These are phyloP conservation scores for Termitomyces sp. DNA, from an alignment of 768 basidiomycete genomes.

Conservation along the genomic window DNA sequence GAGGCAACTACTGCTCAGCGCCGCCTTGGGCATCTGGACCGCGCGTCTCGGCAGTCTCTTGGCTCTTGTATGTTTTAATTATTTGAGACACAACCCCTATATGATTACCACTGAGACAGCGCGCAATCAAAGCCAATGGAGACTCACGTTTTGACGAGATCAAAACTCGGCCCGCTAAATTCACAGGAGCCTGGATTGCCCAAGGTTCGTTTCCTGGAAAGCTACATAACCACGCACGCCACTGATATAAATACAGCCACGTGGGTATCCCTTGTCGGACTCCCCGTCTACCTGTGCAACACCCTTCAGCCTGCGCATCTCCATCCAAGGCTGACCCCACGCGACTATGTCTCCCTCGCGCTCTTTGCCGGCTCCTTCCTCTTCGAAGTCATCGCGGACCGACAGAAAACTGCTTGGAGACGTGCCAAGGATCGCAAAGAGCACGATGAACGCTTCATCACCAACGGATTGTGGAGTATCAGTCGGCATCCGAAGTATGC, in stretches of 20 bases:
- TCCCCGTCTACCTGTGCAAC: background rate
- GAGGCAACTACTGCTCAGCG: background rate
- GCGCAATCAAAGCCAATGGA: background rate
- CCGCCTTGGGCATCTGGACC: background rate
- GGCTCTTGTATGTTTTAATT: background rate
- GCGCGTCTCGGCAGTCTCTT: background rate
- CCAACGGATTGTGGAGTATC: slow-evolving; percentile 59
- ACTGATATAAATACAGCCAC: background rate
- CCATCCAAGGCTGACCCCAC: background rate
- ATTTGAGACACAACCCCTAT: background rate
- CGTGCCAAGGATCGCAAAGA: slow-evolving; percentile 51
- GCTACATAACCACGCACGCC: no score
- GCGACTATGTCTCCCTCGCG: background rate
- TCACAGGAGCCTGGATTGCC: background rate
- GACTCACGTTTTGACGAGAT: background rate
- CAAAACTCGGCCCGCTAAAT: background rate
- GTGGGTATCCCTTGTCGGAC: background rate
- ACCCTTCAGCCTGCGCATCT: background rate
- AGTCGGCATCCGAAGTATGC: slow-evolving; percentile 72
- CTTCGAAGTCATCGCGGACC: slow-evolving; percentile 54
- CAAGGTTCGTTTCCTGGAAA: background rate
- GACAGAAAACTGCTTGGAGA: slow-evolving; percentile 63
- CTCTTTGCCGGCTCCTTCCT: background rate
- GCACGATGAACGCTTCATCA: slow-evolving; percentile 69
- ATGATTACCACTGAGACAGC: background rate